Conservation (phyloP, 805 yeast genomes). For the Wickerhamiella slavikovae region DNA sequence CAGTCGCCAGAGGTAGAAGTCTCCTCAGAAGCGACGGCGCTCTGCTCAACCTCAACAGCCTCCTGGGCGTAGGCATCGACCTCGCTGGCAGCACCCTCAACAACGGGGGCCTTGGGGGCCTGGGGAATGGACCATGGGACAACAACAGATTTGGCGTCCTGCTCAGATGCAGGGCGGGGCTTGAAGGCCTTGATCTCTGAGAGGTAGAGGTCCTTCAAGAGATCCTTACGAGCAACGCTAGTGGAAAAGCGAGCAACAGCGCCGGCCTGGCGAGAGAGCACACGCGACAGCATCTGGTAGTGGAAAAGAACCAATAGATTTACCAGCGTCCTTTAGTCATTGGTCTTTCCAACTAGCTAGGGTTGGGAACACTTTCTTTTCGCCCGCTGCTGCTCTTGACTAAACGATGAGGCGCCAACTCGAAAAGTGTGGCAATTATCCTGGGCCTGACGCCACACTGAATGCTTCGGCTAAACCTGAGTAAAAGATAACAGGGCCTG, state of each 20-base stretch:
- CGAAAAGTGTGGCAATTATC: no score
- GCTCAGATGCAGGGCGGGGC: conserved; percentile 52
- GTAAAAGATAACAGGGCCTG: no score
- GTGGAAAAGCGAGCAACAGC: conserved; percentile 12
- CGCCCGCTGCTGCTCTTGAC: no score
- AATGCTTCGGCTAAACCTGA: no score
- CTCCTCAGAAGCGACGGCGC: conserved; percentile 9
- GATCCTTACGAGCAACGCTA: conserved; percentile 23
- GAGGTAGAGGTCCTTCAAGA: conserved; percentile 68
- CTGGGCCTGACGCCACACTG: no score
- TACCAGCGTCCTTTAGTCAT: no score
- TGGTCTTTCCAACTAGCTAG: no score
- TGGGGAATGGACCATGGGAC: conserved; percentile 68
- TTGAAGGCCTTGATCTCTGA: conserved; percentile 76
- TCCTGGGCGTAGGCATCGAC: conserved; percentile 25
- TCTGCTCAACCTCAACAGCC: conserved; percentile 21
- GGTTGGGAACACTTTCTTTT: no score
- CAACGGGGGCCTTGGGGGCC: conserved; percentile 60
- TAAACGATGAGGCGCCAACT: no score
- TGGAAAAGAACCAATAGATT: not conserved
- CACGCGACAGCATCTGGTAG: conserved; percentile 8
- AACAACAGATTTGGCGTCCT: conserved; percentile 60
- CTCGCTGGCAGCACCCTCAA: conserved; percentile 50
- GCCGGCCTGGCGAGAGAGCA: conserved; percentile 3
- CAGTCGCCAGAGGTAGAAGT: conserved; percentile 16